Percentiles rank a stretch among this genome's conserved stretches.
phyloP scores from a whole-genome alignment of 176 grass and related monocot species.

The Cenchrus americanus region DNA sequence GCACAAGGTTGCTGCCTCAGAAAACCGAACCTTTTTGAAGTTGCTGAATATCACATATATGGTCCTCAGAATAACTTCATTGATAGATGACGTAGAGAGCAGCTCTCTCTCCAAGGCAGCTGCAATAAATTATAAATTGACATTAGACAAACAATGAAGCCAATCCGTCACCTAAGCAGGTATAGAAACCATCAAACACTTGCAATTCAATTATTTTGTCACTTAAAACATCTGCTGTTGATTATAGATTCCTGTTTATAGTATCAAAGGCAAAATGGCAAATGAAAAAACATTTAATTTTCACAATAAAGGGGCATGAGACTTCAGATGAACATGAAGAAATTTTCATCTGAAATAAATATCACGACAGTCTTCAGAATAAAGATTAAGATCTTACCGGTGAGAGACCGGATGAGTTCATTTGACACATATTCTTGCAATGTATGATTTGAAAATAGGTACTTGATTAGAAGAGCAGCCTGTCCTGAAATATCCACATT shows the following conservation, averaged over 20 bases:
- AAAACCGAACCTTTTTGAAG: slow-evolving; percentile 87
- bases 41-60: slow-evolving; percentile 89
- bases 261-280: slow-evolving; percentile 8
- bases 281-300: slow-evolving; percentile 9
- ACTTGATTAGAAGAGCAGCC: slow-evolving; percentile 82
- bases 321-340: slow-evolving; percentile 36
- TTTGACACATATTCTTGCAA: slow-evolving; percentile 99
- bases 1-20: slow-evolving; percentile 92
- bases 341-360: slow-evolving; percentile 5
- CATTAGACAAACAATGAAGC: slow-evolving; percentile 34
- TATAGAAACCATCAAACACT: neutral
- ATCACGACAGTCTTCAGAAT: neutral
- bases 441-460: slow-evolving; percentile 96
- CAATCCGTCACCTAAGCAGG: neutral
- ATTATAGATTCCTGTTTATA: slow-evolving; percentile 16
- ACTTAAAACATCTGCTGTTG: slow-evolving; percentile 10
- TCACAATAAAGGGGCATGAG: slow-evolving; percentile 9
- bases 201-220: slow-evolving; percentile 14
- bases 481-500: slow-evolving; percentile 87
- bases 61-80: slow-evolving; percentile 81
- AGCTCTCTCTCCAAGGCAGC: slow-evolving; percentile 84
- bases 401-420: slow-evolving; percentile 94
- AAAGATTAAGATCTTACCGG: slow-evolving; percentile 57
- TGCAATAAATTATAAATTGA: slow-evolving; percentile 52
- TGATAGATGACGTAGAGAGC: slow-evolving; percentile 79